These are phyloP conservation scores for Moesziomyces sp. DNA, from an alignment of 1,284 basidiomycete genomes.

Conservation along the genomic window DNA sequence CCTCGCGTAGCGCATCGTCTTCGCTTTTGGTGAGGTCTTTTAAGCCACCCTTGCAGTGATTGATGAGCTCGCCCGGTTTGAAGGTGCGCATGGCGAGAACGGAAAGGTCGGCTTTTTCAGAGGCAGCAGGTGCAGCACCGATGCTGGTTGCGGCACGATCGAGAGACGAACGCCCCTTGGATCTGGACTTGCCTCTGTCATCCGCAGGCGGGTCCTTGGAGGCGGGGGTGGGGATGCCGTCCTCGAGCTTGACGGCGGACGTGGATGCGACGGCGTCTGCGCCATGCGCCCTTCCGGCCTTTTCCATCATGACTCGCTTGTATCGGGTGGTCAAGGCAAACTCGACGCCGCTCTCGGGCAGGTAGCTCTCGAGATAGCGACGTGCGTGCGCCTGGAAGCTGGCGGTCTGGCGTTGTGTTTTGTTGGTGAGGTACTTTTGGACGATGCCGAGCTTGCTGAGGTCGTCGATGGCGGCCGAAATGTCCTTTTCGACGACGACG, in stretches of 20 bases:
- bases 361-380: conserved; percentile 65
- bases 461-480: conserved; percentile 55
- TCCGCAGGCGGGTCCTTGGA: conserved; percentile 14
- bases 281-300: conserved; percentile 18
- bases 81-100: conserved; percentile 84
- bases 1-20: conserved; percentile 72
- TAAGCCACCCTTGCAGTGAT: conserved; percentile 75
- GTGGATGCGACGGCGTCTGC: conserved; percentile 21
- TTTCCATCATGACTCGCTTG: conserved; percentile 53
- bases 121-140: conserved; percentile 40
- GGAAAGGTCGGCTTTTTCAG: conserved; percentile 86
- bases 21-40: conserved; percentile 67
- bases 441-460: conserved; percentile 60
- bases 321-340: conserved; percentile 64
- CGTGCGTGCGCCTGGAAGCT: conserved; percentile 56
- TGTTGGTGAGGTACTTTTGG: conserved; percentile 55
- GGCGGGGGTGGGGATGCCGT: conserved; percentile 6
- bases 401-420: conserved; percentile 53
- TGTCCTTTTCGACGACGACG: conserved; percentile 58
- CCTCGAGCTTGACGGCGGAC: conserved; percentile 31
- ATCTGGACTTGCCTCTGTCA: conserved; percentile 23
- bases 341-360: conserved; percentile 65
- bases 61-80: conserved; percentile 78
- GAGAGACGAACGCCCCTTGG: conserved; percentile 41
- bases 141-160: conserved; percentile 46